A percentile compares a stretch with the other conserved stretches of the same genome.
Conservation (phyloP, 495 filamentous ascomycete genomes). For the Tuber umbilicatum region DNA sequence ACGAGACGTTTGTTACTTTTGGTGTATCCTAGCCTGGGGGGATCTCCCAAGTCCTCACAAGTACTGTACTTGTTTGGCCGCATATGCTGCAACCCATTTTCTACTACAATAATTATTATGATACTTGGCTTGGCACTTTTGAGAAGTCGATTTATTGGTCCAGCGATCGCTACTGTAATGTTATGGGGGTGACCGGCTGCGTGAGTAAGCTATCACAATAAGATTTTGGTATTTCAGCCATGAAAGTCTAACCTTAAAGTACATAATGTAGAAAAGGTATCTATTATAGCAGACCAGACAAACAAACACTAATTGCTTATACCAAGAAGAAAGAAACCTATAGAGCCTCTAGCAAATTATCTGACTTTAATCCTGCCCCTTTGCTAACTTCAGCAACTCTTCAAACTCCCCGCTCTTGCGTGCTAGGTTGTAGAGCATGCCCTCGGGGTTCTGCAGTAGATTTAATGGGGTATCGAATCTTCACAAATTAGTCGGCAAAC, state of each 20-base stretch:
- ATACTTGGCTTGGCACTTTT: too few species aligned
- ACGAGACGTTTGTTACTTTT: too few species aligned
- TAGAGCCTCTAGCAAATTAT: neutral
- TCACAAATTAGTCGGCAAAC: slow-evolving; percentile 12
- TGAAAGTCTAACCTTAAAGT: neutral
- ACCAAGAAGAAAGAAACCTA: neutral
- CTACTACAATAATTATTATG: too few species aligned
- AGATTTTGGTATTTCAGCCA: neutral
- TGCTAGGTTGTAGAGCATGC: slow-evolving; percentile 24
- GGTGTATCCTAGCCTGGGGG: too few species aligned
- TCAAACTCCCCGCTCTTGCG: slow-evolving; percentile 33
- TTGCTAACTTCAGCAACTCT: slow-evolving; percentile 42
- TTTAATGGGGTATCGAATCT: slow-evolving; percentile 33
- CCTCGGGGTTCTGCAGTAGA: slow-evolving; percentile 21
- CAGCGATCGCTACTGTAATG: too few species aligned
- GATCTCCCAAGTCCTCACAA: too few species aligned
- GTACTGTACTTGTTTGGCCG: too few species aligned
- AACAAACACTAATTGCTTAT: neutral
- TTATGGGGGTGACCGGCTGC: too few species aligned
- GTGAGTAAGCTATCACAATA: neutral
- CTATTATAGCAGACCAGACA: neutral
- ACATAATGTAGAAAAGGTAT: neutral
- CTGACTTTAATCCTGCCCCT: slow-evolving; percentile 7
- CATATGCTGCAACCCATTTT: too few species aligned
- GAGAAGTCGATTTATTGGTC: too few species aligned